These are phyloP conservation scores for Pulchroboletus neoregius DNA, from an alignment of 1,284 basidiomycete species.

Conservation along the genomic window DNA sequence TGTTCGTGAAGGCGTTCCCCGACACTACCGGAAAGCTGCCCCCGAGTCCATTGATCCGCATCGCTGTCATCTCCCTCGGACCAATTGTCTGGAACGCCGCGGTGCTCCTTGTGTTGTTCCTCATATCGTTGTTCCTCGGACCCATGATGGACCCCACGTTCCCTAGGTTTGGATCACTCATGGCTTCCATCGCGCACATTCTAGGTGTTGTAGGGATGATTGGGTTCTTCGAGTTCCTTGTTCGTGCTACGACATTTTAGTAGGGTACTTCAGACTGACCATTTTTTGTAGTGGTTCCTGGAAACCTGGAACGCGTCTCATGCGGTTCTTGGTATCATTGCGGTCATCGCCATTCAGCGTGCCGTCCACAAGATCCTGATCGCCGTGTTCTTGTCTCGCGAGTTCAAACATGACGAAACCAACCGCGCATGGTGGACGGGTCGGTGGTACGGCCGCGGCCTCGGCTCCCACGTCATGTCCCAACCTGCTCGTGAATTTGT, in stretches of 20 bases:
- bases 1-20: conserved; percentile 86
- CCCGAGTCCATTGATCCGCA: conserved; percentile 80
- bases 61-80: conserved; percentile 89
- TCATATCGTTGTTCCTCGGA: conserved; percentile 89
- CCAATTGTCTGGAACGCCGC: conserved; percentile 96
- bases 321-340: conserved; percentile 85
- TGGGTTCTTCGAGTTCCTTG: conserved; percentile 92
- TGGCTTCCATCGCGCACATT: conserved; percentile 84
- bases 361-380: conserved; percentile 91
- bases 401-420: conserved; percentile 97
- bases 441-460: conserved; percentile 90
- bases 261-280: conserved; percentile 7
- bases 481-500: conserved; percentile 87
- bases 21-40: conserved; percentile 60
- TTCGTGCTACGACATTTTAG: conserved; percentile 40
- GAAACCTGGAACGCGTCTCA: conserved; percentile 91
- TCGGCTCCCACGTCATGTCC: conserved; percentile 84
- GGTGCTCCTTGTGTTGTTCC: conserved; percentile 80
- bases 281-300: conserved; percentile 75
- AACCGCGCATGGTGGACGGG: conserved; percentile 98
- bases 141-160: conserved; percentile 84
- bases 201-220: conserved; percentile 81
- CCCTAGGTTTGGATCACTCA: conserved; percentile 84
- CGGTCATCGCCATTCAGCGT: conserved; percentile 85
- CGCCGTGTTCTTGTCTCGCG: conserved; percentile 86